phyloP scores from a whole-genome alignment of 139 green algal species.

The Picochlorum sp. region DNA sequence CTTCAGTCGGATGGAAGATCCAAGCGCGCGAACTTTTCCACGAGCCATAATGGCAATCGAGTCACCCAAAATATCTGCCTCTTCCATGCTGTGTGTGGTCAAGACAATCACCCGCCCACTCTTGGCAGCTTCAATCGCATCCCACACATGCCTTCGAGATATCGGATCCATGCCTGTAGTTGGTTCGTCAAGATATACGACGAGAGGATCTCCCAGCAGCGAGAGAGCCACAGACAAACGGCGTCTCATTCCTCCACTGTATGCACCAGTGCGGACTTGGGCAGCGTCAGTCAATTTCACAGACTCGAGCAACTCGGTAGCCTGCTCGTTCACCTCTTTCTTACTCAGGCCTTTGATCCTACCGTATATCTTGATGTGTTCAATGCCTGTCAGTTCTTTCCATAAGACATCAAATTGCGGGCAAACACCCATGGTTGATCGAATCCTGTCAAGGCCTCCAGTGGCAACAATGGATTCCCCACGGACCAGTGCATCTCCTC shows the following conservation, averaged over 20 bases:
- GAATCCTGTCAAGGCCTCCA: constrained; percentile 61
- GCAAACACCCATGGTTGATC: constrained; percentile 74
- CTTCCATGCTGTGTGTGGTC: constrained; percentile 96
- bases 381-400: constrained; percentile 70
- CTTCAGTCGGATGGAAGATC: constrained; percentile 79
- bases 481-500: constrained; percentile 73
- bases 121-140: constrained; percentile 77
- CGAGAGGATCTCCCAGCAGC: constrained; percentile 79
- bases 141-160: constrained; percentile 82
- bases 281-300: constrained; percentile 49
- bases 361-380: constrained; percentile 88
- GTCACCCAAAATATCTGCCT: constrained; percentile 90
- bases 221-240: constrained; percentile 79
- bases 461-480: constrained; percentile 51
- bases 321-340: not conserved
- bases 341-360: constrained; percentile 59
- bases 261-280: constrained; percentile 24
- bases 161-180: constrained; percentile 89
- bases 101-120: constrained; percentile 71
- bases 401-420: constrained; percentile 97
- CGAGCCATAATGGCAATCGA: constrained; percentile 89
- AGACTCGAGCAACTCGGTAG: constrained; percentile 16
- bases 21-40: constrained; percentile 72
- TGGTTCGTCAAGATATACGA: constrained; percentile 93
- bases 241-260: constrained; percentile 78